Conservation (phyloP, 768 basidiomycete species). For the Tulasnella sp. region DNA sequence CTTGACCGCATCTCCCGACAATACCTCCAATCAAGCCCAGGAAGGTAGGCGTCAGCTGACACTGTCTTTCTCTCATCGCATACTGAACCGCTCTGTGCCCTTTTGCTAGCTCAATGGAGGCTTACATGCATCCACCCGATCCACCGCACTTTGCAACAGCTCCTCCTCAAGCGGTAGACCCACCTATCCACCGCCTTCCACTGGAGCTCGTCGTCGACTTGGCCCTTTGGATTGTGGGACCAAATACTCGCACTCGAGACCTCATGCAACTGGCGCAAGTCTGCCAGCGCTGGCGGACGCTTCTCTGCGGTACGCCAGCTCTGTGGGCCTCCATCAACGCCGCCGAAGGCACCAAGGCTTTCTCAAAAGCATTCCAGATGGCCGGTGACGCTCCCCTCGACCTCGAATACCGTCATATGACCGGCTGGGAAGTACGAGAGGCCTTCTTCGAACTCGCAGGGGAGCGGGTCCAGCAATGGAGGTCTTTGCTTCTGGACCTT, state of each 20-base stretch:
- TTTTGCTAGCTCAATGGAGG: too few relatives aligned
- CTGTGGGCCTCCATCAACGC: neutral
- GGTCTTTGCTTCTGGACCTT: neutral
- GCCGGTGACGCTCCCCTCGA: neutral
- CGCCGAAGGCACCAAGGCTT: neutral
- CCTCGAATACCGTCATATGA: neutral
- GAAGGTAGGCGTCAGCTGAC: too few relatives aligned
- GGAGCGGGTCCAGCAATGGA: neutral
- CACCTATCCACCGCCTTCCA: neutral
- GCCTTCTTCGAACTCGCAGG: neutral
- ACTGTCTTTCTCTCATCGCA: too few relatives aligned
- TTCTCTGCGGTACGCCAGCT: neutral
- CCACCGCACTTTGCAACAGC: too few relatives aligned
- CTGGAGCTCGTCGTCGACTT: neutral
- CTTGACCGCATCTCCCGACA: too few relatives aligned
- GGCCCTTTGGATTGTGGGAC: neutral
- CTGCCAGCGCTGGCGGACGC: neutral
- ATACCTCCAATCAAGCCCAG: too few relatives aligned
- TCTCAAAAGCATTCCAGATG: neutral
- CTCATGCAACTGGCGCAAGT: neutral
- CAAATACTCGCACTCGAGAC: neutral
- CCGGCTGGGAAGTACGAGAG: neutral
- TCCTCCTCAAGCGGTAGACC: too few relatives aligned
- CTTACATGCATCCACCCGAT: too few relatives aligned
- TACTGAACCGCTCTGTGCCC: too few relatives aligned